phyloP scores from a whole-genome alignment of 768 basidiomycete genomes.

The Mycena vulgaris region DNA sequence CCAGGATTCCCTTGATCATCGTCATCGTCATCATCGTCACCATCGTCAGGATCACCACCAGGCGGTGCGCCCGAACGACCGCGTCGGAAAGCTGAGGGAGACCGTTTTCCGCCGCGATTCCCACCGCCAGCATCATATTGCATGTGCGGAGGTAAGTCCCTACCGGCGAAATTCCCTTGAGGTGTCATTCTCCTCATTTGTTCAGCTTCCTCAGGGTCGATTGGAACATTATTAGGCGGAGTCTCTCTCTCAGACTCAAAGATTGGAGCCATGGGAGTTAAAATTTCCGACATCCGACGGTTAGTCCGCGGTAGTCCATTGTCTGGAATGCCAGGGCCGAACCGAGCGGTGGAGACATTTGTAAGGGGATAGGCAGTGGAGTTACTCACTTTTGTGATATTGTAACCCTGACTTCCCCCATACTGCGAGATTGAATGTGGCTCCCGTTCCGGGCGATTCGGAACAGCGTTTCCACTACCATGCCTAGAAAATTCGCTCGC shows the following conservation, averaged over 20 bases:
- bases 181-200: slow-evolving; percentile 20
- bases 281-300: slow-evolving; percentile 1
- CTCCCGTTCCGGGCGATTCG: not conserved
- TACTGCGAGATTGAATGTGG: not conserved
- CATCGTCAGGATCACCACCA: not conserved
- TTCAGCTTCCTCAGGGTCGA: slow-evolving; percentile 41
- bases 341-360: not conserved
- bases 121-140: not conserved
- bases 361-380: not conserved
- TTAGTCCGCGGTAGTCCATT: not conserved
- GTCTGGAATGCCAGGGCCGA: not conserved
- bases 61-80: not conserved
- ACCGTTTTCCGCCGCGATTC: not conserved
- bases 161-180: not conserved
- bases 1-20: not conserved
- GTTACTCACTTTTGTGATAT: not conserved
- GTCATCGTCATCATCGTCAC: not conserved
- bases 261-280: not conserved
- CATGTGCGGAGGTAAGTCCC: not conserved
- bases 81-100: not conserved
- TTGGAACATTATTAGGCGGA: not conserved
- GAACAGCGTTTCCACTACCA: not conserved
- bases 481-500: not conserved
- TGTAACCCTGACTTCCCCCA: not conserved
- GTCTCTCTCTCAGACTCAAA: not conserved